Conservation (phyloP, 768 basidiomycete genomes). For the Daedaleopsis nitida region DNA sequence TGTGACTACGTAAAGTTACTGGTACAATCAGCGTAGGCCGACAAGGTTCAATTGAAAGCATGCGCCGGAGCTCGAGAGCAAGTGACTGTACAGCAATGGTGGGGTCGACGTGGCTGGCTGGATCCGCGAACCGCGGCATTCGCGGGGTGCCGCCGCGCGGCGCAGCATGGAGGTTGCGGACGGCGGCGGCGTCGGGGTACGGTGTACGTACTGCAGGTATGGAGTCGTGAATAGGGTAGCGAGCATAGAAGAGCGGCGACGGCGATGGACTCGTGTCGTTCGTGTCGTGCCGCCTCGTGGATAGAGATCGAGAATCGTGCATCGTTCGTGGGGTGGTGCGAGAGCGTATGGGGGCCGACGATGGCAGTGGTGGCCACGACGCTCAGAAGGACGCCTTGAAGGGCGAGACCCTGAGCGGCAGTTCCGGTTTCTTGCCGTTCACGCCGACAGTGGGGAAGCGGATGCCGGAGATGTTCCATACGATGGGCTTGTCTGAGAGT, state of each 20-base stretch:
- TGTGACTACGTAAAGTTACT: not conserved
- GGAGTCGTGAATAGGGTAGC: too few relatives aligned
- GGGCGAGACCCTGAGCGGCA: slow-evolving; percentile 28
- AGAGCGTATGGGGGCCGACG: not conserved
- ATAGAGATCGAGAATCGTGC: too few relatives aligned
- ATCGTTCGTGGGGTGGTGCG: too few relatives aligned
- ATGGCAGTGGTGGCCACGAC: not conserved
- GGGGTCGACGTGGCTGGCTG: not conserved
- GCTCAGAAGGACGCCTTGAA: not conserved
- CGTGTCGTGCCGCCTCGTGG: too few relatives aligned
- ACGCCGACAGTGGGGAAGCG: slow-evolving; percentile 29
- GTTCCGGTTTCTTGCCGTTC: slow-evolving; percentile 20
- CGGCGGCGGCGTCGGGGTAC: too few relatives aligned
- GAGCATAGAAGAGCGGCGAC: too few relatives aligned
- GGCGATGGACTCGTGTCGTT: too few relatives aligned
- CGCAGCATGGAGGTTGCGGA: too few relatives aligned
- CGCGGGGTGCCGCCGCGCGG: too few relatives aligned
- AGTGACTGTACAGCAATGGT: not conserved
- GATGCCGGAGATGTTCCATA: slow-evolving; percentile 33
- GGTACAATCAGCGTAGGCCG: slow-evolving; percentile 17
- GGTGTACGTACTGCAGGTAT: too few relatives aligned
- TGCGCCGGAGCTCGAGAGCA: not conserved
- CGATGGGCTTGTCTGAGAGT: slow-evolving; percentile 26
- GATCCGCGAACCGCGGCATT: not conserved
- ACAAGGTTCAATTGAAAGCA: not conserved